Conservation (phyloP, 495 filamentous ascomycete genomes). For the Bacidia rubella region DNA sequence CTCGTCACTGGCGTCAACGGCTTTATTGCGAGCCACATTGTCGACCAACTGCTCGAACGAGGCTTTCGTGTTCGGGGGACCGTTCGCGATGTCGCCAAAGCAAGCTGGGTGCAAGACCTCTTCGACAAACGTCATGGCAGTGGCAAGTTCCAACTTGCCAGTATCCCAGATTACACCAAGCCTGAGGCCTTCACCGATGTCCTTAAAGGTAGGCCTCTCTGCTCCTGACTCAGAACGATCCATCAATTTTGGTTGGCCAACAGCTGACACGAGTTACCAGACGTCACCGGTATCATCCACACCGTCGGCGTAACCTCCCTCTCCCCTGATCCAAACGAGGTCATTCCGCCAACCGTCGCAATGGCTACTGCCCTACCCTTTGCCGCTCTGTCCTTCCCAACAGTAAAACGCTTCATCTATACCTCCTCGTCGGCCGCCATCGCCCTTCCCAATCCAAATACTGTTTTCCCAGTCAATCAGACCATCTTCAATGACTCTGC, state of each 20-base stretch:
- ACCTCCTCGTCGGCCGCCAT: conserved; percentile 35
- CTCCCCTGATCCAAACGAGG: conserved; percentile 26
- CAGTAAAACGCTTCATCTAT: conserved; percentile 38
- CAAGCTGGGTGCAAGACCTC: conserved; percentile 26
- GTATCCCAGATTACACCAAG: conserved; percentile 27
- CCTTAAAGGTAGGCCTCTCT: conserved; percentile 23
- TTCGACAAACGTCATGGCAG: conserved; percentile 30
- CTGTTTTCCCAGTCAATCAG: conserved; percentile 20
- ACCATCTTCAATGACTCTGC: conserved; percentile 37
- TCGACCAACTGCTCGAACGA: conserved; percentile 32
- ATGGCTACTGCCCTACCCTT: conserved; percentile 28
- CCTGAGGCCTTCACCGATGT: conserved; percentile 28
- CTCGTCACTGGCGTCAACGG: conserved; percentile 47
- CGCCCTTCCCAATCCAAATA: conserved; percentile 11
- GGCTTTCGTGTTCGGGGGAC: conserved; percentile 42
- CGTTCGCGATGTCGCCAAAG: conserved; percentile 28
- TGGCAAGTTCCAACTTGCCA: conserved; percentile 26
- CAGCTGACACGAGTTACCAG: no score
- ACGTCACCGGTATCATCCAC: conserved; percentile 28
- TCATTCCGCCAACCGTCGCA: conserved; percentile 29
- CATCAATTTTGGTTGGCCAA: no score
- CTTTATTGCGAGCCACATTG: conserved; percentile 39
- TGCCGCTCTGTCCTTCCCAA: conserved; percentile 29
- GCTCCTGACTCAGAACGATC: no score
- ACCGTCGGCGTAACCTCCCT: conserved; percentile 32